Percentiles rank a stretch among this genome's conserved stretches.
These are phyloP conservation scores for Fusarium robinianum DNA, from an alignment of 2,329 filamentous ascomycete species.

Conservation along the genomic window DNA sequence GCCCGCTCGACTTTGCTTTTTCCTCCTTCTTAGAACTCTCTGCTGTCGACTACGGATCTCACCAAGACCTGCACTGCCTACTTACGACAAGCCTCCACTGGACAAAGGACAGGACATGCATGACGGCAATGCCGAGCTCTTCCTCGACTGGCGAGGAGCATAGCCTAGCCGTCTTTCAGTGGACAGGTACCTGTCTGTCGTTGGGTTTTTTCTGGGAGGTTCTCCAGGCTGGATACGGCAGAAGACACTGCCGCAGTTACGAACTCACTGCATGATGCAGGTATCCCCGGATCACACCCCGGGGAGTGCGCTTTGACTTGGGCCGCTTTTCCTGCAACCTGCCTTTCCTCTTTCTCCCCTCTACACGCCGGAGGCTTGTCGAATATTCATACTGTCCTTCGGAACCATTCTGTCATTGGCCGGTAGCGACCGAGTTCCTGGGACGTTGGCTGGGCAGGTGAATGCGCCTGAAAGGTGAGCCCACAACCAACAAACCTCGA, in stretches of 20 bases:
- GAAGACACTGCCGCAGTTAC: neutral
- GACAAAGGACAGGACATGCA: neutral
- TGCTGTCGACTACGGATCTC: slow-evolving; percentile 1
- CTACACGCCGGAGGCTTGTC: neutral
- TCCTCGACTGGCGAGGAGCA: slow-evolving; percentile 2
- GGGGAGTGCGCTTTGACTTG: neutral
- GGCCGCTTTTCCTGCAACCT: neutral
- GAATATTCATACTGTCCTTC: neutral
- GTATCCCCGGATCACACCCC: neutral
- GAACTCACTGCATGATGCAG: neutral
- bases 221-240: neutral
- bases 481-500: slow-evolving; percentile 13
- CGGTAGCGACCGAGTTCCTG: slow-evolving; percentile 7
- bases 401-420: slow-evolving; percentile 2
- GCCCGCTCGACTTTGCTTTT: slow-evolving; percentile 21
- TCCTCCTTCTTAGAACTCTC: slow-evolving; percentile 14
- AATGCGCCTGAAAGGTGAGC: slow-evolving; percentile 24
- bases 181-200: slow-evolving; percentile 18
- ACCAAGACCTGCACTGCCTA: neutral
- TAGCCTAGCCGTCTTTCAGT: slow-evolving; percentile 26
- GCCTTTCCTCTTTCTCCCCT: slow-evolving; percentile 1
- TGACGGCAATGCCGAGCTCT: slow-evolving; percentile 2
- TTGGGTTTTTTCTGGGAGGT: neutral
- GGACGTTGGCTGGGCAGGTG: slow-evolving; percentile 18
- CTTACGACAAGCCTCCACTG: neutral